These are phyloP conservation scores for Dipodascus geniculatus DNA, from an alignment of 805 yeast species.

Conservation along the genomic window DNA sequence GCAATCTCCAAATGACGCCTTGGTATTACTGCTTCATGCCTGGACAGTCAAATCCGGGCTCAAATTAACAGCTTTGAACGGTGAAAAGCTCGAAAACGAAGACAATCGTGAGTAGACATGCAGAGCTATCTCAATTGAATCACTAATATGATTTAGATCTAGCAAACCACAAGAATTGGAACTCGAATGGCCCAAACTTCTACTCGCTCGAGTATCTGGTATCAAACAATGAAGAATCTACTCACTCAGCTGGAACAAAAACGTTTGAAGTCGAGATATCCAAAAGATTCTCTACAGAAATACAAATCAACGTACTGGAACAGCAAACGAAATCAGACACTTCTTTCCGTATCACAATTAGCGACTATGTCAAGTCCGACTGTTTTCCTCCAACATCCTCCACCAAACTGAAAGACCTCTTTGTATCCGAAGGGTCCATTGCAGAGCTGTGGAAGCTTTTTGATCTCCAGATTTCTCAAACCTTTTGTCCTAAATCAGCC, in stretches of 20 bases:
- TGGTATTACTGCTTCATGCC: background rate
- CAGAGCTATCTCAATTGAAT: background rate
- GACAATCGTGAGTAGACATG: background rate
- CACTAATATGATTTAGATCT: background rate
- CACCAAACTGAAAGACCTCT: background rate
- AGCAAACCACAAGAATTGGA: background rate
- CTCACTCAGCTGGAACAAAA: background rate
- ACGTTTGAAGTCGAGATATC: background rate
- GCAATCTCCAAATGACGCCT: background rate
- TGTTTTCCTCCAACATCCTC: background rate
- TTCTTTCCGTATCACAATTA: background rate
- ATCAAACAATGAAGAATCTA: background rate
- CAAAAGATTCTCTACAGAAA: background rate
- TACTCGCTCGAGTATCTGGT: background rate
- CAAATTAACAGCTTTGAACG: background rate
- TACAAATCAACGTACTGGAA: background rate
- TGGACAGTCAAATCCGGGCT: background rate
- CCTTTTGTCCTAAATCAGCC: background rate
- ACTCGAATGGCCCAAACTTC: background rate
- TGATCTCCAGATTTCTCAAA: background rate
- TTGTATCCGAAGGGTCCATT: background rate
- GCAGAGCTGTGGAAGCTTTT: background rate
- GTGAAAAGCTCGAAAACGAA: background rate
- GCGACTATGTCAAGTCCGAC: background rate
- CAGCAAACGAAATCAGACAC: background rate